Percentiles rank a stretch among this genome's conserved stretches.
Conservation (phyloP, 192 early-diverging fungal species). For the Diversispora epigaea region DNA sequence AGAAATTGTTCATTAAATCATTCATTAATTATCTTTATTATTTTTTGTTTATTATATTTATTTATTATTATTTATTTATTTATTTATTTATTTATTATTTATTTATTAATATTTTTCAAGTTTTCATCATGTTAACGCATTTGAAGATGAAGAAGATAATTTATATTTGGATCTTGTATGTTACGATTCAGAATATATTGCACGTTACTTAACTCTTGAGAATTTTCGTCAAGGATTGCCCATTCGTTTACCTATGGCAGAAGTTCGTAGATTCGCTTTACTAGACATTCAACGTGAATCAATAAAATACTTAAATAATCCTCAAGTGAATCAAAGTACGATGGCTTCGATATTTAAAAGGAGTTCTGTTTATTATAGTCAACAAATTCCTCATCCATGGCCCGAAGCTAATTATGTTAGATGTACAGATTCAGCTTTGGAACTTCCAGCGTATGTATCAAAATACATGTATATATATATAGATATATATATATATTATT, state of each 20-base stretch:
- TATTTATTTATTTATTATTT: neutral
- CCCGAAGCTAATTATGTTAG: constrained; percentile 24
- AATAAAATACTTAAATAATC: constrained; percentile 47
- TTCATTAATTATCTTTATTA: no score
- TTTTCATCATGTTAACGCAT: constrained; percentile 75
- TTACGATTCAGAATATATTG: constrained; percentile 61
- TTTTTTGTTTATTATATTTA: no score
- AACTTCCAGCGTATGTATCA: constrained; percentile 37
- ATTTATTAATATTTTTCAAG: constrained; percentile 30
- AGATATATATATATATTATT: no score
- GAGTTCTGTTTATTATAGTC: neutral
- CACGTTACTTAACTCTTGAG: constrained; percentile 58
- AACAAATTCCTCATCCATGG: neutral
- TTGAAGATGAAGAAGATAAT: constrained; percentile 63
- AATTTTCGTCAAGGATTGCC: constrained; percentile 47
- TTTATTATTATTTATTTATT: neutral
- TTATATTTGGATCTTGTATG: constrained; percentile 62
- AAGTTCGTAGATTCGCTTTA: constrained; percentile 64
- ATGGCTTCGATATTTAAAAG: neutral
- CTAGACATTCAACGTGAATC: constrained; percentile 61
- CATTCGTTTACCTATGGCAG: constrained; percentile 49
- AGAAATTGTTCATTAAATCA: neutral
- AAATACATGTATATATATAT: neutral
- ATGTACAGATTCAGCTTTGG: constrained; percentile 32
- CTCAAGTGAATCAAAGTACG: constrained; percentile 5